phyloP scores from a whole-genome alignment of 176 grass and related monocot genomes.

The Poa pratensis region DNA sequence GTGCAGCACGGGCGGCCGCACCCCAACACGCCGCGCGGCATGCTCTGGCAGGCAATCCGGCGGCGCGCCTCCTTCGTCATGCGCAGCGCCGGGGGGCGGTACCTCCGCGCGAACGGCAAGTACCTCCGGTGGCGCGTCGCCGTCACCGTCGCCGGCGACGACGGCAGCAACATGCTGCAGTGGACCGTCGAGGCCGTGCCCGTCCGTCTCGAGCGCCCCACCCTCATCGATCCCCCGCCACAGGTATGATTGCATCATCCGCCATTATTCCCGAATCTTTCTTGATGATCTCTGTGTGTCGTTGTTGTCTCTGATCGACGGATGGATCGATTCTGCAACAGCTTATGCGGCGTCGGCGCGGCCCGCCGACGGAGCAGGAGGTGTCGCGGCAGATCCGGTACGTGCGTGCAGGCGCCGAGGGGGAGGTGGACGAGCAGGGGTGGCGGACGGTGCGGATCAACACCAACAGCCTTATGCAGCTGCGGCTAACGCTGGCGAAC shows the following conservation, averaged over 20 bases:
- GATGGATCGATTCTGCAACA: neutral
- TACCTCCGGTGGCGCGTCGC: slow-evolving; percentile 26
- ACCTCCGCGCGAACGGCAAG: slow-evolving; percentile 25
- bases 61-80: slow-evolving; percentile 22
- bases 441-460: slow-evolving; percentile 38
- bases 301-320: neutral
- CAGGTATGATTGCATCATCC: neutral
- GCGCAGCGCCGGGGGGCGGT: neutral
- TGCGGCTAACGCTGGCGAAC: slow-evolving; percentile 34
- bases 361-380: slow-evolving; percentile 30
- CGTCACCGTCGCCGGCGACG: slow-evolving; percentile 40
- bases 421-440: slow-evolving; percentile 9
- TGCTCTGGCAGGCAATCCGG: slow-evolving; percentile 42
- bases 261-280: neutral
- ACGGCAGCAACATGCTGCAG: slow-evolving; percentile 45
- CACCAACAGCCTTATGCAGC: slow-evolving; percentile 43
- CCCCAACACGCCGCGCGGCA: neutral
- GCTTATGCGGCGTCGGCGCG: slow-evolving; percentile 32
- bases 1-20: slow-evolving; percentile 30
- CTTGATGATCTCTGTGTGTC: neutral
- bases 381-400: slow-evolving; percentile 34
- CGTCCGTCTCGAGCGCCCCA: neutral
- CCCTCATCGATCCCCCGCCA: slow-evolving; percentile 23
- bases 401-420: slow-evolving; percentile 4
- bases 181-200: slow-evolving; percentile 51